phyloP scores from a whole-genome alignment of 2,329 filamentous ascomycete species.

The Chaetomiaceae sp. region DNA sequence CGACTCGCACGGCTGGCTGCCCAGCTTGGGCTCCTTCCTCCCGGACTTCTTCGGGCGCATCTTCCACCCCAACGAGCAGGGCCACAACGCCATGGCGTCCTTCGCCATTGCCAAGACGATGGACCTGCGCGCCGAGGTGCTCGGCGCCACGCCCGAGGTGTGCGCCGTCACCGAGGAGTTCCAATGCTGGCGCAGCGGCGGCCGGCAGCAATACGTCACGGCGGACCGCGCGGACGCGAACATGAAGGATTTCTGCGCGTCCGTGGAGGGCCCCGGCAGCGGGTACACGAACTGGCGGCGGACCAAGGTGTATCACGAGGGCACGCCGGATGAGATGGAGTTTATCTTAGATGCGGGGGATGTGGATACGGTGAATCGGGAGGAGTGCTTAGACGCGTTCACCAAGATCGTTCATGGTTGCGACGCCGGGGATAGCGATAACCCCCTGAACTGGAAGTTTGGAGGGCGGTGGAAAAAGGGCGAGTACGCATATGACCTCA shows the following conservation, averaged over 20 bases:
- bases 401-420: slow-evolving; percentile 4
- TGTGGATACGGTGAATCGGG: slow-evolving; percentile 1
- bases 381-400: slow-evolving; percentile 2
- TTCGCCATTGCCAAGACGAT: slow-evolving; percentile 1
- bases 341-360: not conserved
- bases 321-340: slow-evolving; percentile 5
- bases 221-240: slow-evolving; percentile 1
- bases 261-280: not conserved
- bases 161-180: not conserved
- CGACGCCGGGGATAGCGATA: not conserved
- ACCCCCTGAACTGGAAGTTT: slow-evolving; percentile 9
- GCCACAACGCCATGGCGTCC: slow-evolving; percentile 2
- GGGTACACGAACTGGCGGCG: slow-evolving; percentile 2
- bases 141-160: not conserved
- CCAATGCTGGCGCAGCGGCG: not conserved
- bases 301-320: slow-evolving; percentile 1
- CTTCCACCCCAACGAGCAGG: not conserved
- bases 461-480: not conserved
- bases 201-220: not conserved
- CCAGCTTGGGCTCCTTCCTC: not conserved
- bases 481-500: slow-evolving; percentile 1
- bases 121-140: not conserved
- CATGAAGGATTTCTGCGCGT: not conserved
- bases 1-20: not conserved
- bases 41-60: slow-evolving; percentile 5